These are phyloP conservation scores for Xylariaceae sp. DNA, from an alignment of 2,329 filamentous ascomycete species.

Conservation along the genomic window DNA sequence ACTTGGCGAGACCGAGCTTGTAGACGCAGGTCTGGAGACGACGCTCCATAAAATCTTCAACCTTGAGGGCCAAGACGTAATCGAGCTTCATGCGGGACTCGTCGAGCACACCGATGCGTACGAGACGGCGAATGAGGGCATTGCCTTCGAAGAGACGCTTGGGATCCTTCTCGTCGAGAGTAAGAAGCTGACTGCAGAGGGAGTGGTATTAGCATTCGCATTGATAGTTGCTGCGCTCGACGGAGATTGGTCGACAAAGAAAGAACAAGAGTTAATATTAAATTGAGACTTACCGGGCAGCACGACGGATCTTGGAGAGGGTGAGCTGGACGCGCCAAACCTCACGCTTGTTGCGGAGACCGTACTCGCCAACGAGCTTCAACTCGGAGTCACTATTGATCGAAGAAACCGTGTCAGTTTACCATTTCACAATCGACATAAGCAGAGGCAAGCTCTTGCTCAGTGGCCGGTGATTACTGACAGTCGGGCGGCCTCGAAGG, in stretches of 20 bases:
- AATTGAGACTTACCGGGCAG: constrained; percentile 78
- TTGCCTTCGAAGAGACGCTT: constrained; percentile 99
- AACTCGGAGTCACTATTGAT: constrained; percentile 88
- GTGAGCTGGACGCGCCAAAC: constrained; percentile 99
- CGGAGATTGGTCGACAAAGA: no score
- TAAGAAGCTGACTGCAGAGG: constrained; percentile 88
- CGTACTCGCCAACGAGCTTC: constrained; percentile 99
- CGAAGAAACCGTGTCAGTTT: constrained; percentile 59
- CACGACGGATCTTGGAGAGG: constrained; percentile 99
- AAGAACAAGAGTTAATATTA: constrained; percentile 9
- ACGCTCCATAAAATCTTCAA: constrained; percentile 99
- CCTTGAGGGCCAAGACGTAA: constrained; percentile 99
- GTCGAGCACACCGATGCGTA: constrained; percentile 98
- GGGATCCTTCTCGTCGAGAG: constrained; percentile 99
- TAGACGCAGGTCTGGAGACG: constrained; percentile 99
- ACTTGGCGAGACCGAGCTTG: constrained; percentile 99
- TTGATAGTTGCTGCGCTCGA: no score
- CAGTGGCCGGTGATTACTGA: constrained; percentile 96
- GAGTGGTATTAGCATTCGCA: no score
- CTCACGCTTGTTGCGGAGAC: constrained; percentile 99
- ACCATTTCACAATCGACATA: constrained; percentile 76
- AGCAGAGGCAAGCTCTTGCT: constrained; percentile 96
- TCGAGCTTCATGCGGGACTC: constrained; percentile 99
- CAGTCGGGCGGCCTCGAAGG: constrained; percentile 99
- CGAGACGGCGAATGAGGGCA: constrained; percentile 99